A percentile compares a stretch with the other conserved stretches of the same genome.
These are phyloP conservation scores for Colletotrichum siamense DNA, from an alignment of 2,329 filamentous ascomycete genomes.

Conservation along the genomic window DNA sequence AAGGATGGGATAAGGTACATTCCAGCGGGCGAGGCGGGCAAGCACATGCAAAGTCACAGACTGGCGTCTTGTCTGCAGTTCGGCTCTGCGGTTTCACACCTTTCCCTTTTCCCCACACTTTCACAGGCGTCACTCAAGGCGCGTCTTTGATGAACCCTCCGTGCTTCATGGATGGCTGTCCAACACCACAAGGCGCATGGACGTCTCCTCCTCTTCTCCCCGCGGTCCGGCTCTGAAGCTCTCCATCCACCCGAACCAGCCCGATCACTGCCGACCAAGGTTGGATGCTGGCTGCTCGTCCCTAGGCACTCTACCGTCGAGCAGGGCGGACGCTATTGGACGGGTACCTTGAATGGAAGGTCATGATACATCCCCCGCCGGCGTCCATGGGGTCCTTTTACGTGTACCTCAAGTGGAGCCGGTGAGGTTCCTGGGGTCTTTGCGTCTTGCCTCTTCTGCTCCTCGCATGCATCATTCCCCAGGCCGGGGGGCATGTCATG, in stretches of 20 bases:
- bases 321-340: not conserved
- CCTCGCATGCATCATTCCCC: slow-evolving; percentile 17
- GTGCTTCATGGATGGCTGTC: slow-evolving; percentile 2
- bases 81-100: slow-evolving; percentile 9
- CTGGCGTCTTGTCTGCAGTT: not conserved
- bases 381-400: not conserved
- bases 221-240: slow-evolving; percentile 19
- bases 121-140: slow-evolving; percentile 27
- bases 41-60: slow-evolving; percentile 19
- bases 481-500: slow-evolving; percentile 5
- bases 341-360: not conserved
- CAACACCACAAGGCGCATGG: slow-evolving; percentile 7
- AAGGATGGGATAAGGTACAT: not conserved
- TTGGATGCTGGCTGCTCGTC: slow-evolving; percentile 7
- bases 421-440: not conserved
- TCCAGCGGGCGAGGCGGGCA: not conserved
- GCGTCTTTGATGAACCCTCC: not conserved
- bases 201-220: slow-evolving; percentile 6
- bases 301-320: not conserved
- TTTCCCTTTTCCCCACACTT: slow-evolving; percentile 30
- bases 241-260: slow-evolving; percentile 39
- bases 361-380: not conserved
- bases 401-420: slow-evolving; percentile 10
- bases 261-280: slow-evolving; percentile 37
- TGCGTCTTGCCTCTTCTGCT: slow-evolving; percentile 16